A percentile compares a stretch with the other conserved stretches of the same genome.
Evolutionary conservation across 192 early-diverging fungal genomes (phyloP).

Genomic region (Dissophora globulifera): DNA sequence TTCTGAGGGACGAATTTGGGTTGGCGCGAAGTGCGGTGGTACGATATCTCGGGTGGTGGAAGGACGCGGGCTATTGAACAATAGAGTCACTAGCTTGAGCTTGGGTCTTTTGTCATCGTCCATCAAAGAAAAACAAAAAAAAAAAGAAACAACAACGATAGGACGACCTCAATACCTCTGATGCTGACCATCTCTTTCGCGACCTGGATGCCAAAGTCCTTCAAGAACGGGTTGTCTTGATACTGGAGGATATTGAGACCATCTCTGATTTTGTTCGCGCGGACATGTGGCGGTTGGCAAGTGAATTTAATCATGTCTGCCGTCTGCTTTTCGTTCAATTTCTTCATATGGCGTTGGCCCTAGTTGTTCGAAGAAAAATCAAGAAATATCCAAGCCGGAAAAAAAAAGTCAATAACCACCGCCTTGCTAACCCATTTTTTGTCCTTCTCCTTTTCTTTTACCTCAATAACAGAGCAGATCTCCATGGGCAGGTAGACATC

Average conservation of each 20-base stretch:
- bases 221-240: constrained; percentile 74
- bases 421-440: not conserved
- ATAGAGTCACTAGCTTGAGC: no score
- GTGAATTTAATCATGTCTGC: constrained; percentile 97
- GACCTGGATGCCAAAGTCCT: constrained; percentile 80
- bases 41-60: constrained; percentile 80
- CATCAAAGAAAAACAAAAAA: no score
- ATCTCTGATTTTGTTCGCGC: constrained; percentile 82
- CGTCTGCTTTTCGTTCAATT: constrained; percentile 86
- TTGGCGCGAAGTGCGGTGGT: constrained; percentile 59
- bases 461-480: constrained; percentile 79
- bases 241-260: constrained; percentile 74
- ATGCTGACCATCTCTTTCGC: constrained; percentile 71
- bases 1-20: constrained; percentile 62
- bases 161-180: constrained; percentile 58
- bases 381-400: not conserved
- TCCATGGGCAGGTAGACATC: constrained; percentile 90
- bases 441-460: no score
- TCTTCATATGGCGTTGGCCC: constrained; percentile 85
- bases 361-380: constrained; percentile 17
- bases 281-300: constrained; percentile 81
- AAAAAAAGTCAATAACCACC: not conserved
- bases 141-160: no score
- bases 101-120: no score
- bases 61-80: constrained; percentile 65